Conservation (phyloP, 75 land plant species). For the Chamaecyparis obtusa region DNA sequence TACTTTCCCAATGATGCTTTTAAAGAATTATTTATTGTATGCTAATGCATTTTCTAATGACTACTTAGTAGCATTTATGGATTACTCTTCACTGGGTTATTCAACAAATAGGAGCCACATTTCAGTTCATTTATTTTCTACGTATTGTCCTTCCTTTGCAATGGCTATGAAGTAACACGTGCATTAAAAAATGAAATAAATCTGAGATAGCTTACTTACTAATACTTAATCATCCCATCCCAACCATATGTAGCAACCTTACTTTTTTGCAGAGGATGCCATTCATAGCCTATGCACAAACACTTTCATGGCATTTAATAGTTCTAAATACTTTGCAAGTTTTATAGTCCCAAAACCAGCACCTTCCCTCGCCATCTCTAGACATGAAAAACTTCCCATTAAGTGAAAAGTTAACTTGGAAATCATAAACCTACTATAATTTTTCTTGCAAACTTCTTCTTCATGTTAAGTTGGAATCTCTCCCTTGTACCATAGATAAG, state of each 20-base stretch:
- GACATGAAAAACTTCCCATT: conserved; percentile 97
- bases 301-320: conserved; percentile 81
- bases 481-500: conserved; percentile 91
- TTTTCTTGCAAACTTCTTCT: conserved; percentile 95
- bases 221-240: conserved; percentile 94
- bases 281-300: conserved; percentile 91
- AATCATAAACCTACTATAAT: conserved; percentile 94
- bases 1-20: too few species aligned
- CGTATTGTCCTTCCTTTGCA: too few species aligned
- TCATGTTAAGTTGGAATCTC: conserved; percentile 92
- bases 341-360: conserved; percentile 99
- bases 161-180: conserved; percentile 26
- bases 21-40: too few species aligned
- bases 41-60: too few species aligned
- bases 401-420: conserved; percentile 95
- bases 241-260: conserved; percentile 98
- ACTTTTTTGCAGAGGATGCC: conserved; percentile 95
- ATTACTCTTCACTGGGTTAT: too few species aligned
- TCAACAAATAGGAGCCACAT: too few species aligned
- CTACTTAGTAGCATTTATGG: too few species aligned
- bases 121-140: too few species aligned
- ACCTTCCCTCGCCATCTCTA: conserved; percentile 18
- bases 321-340: conserved; percentile 88
- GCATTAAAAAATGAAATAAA: not conserved
- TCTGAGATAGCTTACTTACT: conserved; percentile 36